These are phyloP conservation scores for Fraxinus pennsylvanica DNA, from an alignment of 257 asterid genomes.

Conservation along the genomic window DNA sequence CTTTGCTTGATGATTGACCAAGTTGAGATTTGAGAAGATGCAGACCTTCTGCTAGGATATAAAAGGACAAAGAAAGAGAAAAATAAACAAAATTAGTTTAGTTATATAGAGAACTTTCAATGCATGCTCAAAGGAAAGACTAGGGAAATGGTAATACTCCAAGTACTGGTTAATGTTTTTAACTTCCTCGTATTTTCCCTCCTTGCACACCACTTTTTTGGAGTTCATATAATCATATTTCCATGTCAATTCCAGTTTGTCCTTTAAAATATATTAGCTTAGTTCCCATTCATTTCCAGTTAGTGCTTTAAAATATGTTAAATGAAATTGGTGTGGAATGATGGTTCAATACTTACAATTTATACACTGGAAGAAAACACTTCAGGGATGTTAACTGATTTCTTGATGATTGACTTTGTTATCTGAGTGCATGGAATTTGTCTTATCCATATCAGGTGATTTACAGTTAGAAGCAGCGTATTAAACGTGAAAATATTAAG, in stretches of 20 bases:
- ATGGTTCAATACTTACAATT: not conserved
- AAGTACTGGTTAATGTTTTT: not conserved
- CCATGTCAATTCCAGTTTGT: not conserved
- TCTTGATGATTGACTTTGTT: not conserved
- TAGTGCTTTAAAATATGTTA: not conserved
- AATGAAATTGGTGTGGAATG: not conserved
- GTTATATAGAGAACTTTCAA: not conserved
- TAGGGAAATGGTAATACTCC: not conserved
- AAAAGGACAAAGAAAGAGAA: not conserved
- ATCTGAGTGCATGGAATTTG: not conserved
- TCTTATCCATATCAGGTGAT: not conserved
- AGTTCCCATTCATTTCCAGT: not conserved
- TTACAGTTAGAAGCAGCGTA: not conserved
- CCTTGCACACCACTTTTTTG: not conserved
- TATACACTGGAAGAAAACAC: not conserved
- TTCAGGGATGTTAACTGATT: not conserved
- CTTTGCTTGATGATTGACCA: not conserved
- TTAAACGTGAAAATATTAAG: not conserved
- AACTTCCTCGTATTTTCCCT: not conserved
- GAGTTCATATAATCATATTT: not conserved
- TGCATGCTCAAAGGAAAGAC: not conserved
- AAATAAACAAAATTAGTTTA: not conserved
- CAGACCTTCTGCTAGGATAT: conserved; percentile 1
- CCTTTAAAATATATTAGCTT: not conserved
- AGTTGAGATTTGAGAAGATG: not conserved